Conservation (phyloP, 768 basidiomycete species). For the Pleurotus sapidus region DNA sequence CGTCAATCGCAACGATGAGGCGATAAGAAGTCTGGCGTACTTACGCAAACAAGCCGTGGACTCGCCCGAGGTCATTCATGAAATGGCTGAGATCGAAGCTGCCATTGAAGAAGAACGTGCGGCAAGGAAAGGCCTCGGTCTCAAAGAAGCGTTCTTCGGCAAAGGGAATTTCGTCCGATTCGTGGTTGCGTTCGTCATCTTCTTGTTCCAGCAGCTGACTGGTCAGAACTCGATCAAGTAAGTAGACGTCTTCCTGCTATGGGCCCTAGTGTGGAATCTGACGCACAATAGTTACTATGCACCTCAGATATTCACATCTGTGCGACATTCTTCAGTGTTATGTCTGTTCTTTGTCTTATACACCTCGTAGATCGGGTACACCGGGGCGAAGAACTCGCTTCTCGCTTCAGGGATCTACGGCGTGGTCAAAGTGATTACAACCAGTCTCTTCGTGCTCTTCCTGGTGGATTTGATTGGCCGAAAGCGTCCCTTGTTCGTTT, state of each 20-base stretch:
- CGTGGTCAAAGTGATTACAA: slow-evolving; percentile 66
- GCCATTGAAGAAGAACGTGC: slow-evolving; percentile 72
- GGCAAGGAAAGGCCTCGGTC: slow-evolving; percentile 57
- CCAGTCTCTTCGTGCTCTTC: slow-evolving; percentile 60
- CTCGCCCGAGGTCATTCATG: slow-evolving; percentile 47
- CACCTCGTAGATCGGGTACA: slow-evolving; percentile 57
- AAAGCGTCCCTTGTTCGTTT: slow-evolving; percentile 65
- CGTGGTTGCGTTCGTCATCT: slow-evolving; percentile 79
- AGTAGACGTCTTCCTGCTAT: slow-evolving; percentile 9
- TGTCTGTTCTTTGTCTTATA: background rate
- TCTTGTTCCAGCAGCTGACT: slow-evolving; percentile 78
- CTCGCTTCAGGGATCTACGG: slow-evolving; percentile 72
- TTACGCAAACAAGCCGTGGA: slow-evolving; percentile 44
- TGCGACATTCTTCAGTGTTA: too few species aligned
- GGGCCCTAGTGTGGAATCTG: background rate
- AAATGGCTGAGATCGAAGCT: slow-evolving; percentile 80
- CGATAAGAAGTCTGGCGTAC: slow-evolving; percentile 59
- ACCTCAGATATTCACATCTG: slow-evolving; percentile 67
- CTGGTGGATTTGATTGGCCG: slow-evolving; percentile 70
- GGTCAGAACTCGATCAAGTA: slow-evolving; percentile 78
- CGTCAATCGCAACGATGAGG: slow-evolving; percentile 52
- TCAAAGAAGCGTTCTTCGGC: slow-evolving; percentile 70
- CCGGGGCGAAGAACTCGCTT: slow-evolving; percentile 52
- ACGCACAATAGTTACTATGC: slow-evolving; percentile 53
- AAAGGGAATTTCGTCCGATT: slow-evolving; percentile 83